These are phyloP conservation scores for Breviolum minutum DNA, from an alignment of 73 alveolate species.

Conservation along the genomic window DNA sequence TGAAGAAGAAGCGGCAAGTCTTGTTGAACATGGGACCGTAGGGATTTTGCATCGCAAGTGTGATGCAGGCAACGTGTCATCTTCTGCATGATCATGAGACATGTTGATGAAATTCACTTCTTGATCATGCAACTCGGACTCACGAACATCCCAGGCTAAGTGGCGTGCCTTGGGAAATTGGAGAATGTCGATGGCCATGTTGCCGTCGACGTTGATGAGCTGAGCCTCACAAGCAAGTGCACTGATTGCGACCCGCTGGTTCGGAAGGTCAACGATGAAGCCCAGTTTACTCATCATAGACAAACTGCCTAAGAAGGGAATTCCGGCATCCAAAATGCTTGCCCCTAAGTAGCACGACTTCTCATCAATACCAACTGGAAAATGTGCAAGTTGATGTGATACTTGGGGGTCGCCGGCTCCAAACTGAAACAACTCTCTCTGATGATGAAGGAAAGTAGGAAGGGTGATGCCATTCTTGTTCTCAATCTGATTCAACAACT, in stretches of 20 bases:
- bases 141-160: neutral
- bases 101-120: neutral
- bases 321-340: neutral
- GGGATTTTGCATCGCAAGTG: no score
- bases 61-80: neutral
- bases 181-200: neutral
- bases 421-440: constrained; percentile 5
- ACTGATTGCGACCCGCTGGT: neutral
- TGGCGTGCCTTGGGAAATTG: neutral
- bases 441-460: neutral
- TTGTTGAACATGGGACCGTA: neutral
- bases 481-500: neutral
- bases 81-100: neutral
- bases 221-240: neutral
- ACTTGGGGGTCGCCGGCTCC: neutral
- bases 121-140: neutral
- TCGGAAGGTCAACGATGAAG: neutral
- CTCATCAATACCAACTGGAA: neutral
- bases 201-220: neutral
- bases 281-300: neutral
- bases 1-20: no score
- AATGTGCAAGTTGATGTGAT: neutral
- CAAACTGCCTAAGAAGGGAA: neutral
- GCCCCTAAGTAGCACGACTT: neutral
- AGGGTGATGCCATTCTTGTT: neutral